Evolutionary conservation across 2,329 filamentous ascomycete genomes (phyloP), one percentile per base, ranked within the genome.

Genomic region (Penicillium sp.): DNA sequence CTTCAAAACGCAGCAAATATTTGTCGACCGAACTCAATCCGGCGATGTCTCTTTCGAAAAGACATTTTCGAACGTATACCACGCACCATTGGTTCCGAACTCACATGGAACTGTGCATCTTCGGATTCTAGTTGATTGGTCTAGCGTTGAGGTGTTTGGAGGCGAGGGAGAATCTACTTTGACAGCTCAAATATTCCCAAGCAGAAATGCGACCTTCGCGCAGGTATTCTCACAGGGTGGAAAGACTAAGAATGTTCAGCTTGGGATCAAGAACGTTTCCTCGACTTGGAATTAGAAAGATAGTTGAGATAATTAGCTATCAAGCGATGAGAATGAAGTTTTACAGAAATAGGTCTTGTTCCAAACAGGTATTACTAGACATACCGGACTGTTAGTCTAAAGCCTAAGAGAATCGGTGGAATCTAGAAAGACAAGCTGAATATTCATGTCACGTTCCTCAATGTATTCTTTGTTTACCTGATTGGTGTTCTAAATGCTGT

Each of bases 181-280:
- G 24, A 68, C 68, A 11, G 51, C 63, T n/a, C 67, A 69, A 47
- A 62, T 71, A 4, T 71, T 70, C 42, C 67, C 67, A 1, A 33
- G 36, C 3, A 55, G 47, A 19, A 49, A 56, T 48, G 59, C 60
- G n/a, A 60, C 56, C 1, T 31, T 60, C 47, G 54, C 53, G 11
- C 44, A 44, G 14, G 37, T 66, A 26, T 55, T 62, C 19, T 66
- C 63, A 19, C 48, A 39, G 0, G 55, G 55, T 9, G 62, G 63
- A 26, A 49, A 18, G 28, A 59, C 61, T 3, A 24, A 43, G 19
- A 26, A 60, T 52, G 55, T 65, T 6, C 43, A 48, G 5, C 26
- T 21, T 60, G 60, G 53, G 10, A 54, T 45, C 7, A n/a, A 9
- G 16, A 45, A 31, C 16, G 18, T 43, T 18, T 26, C 39, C 9